These are phyloP conservation scores for Claviceps monticola DNA, from an alignment of 2,329 filamentous ascomycete genomes.

Conservation along the genomic window DNA sequence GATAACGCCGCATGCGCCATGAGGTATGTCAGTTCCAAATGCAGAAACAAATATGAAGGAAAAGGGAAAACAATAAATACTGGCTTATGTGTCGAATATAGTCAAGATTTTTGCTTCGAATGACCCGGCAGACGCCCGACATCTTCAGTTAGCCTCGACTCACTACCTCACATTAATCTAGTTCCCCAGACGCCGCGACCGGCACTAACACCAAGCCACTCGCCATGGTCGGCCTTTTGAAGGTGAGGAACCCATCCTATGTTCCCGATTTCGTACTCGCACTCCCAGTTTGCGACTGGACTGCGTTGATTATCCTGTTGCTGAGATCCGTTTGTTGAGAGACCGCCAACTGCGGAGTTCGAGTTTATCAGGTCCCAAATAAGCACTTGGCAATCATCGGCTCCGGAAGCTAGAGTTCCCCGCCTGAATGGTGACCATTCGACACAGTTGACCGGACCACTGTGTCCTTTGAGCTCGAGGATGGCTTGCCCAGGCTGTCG, in stretches of 20 bases:
- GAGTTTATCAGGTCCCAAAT: conserved; percentile 81
- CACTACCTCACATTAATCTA: conserved; percentile 21
- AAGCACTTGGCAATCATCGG: conserved; percentile 80
- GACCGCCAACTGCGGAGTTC: conserved; percentile 26
- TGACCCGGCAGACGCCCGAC: background rate
- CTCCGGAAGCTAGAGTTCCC: conserved; percentile 81
- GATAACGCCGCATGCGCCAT: no score
- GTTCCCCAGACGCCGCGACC: conserved; percentile 74
- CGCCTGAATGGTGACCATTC: conserved; percentile 87
- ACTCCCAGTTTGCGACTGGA: conserved; percentile 67
- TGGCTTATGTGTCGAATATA: background rate
- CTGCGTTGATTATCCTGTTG: conserved; percentile 45
- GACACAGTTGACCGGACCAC: conserved; percentile 74
- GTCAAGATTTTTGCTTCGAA: background rate
- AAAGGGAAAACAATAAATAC: background rate
- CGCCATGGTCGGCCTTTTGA: conserved; percentile 53
- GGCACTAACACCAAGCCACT: conserved; percentile 74
- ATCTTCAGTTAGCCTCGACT: background rate
- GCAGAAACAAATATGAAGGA: background rate
- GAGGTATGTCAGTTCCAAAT: background rate
- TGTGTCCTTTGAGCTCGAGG: conserved; percentile 82
- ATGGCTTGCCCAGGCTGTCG: conserved; percentile 91
- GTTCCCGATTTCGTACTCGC: conserved; percentile 77
- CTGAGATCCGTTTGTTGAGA: conserved; percentile 34
- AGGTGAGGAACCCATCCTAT: conserved; percentile 70